Base-by-base conservation (phyloP, 2,329 filamentous ascomycete genomes). In the Claviceps sp. region DNA sequence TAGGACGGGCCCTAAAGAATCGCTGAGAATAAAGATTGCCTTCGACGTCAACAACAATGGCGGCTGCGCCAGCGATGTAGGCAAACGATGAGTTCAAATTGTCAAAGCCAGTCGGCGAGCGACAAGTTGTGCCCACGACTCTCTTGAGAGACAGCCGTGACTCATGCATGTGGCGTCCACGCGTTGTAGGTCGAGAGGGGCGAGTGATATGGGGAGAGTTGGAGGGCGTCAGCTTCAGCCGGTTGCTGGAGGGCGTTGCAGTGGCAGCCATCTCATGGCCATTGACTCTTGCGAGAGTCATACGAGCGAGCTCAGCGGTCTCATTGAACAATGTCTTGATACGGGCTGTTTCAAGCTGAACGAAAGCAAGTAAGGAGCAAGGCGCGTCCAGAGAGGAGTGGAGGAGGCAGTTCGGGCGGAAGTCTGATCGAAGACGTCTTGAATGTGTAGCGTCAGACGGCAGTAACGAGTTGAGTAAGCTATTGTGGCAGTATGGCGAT, bases 21-120 rank as follows among this genome's bases (percentile, higher is more conserved):
- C 89, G 84, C 65, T 97, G 91, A 1, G 77, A 78, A 61, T 77
- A 79, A 49, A 73, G 67, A 63, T 86, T 75, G 50, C 82, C 79
- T 57, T 88, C 80, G 50, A 96, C 75, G 59, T 87, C 83, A 7
- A 90, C 88, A 17, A 97, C 80, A 0, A 98, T 88, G n/a, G 89
- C 91, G 44, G 91, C 89, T 10, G 89, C 93, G 52, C 93, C 93
- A 8, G 93, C 91, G 56, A 89, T 90, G 65, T 95, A 93, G 52
- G 89, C 89, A 68, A 97, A 95, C 49, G 78, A 84, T 13, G 83
- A 80, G 42, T 84, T 74, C 55, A 91, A 81, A 57, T 80, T 83
- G 64, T 94, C 89, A 67, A 98, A 95, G 56, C 87, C 89, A 64
- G 86, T 90, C 42, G 89, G 84, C 4, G 86, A 87, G 58, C 75